A percentile compares a stretch with the other conserved stretches of the same genome.
phyloP scores from a whole-genome alignment of 768 basidiomycete genomes.

The Hericium erinaceus region DNA sequence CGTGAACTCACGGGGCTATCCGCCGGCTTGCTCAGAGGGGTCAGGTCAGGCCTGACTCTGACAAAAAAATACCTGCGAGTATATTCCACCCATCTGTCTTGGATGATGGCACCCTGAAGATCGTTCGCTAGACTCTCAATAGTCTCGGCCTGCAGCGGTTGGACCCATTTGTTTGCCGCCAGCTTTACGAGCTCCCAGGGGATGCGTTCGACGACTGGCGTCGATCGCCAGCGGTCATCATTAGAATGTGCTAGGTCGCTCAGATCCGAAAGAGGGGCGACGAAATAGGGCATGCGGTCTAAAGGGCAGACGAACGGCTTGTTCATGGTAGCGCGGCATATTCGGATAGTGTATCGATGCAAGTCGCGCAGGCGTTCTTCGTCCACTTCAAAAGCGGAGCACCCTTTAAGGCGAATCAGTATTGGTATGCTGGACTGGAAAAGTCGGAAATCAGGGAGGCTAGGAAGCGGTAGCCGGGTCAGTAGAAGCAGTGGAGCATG shows the following conservation, averaged over 20 bases:
- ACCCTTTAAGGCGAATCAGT: constrained; percentile 34
- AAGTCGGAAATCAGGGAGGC: constrained; percentile 44
- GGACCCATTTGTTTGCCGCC: constrained; percentile 44
- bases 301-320: constrained; percentile 52
- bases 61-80: constrained; percentile 59
- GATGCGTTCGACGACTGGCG: constrained; percentile 37
- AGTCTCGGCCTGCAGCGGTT: constrained; percentile 33
- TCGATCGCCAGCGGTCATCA: constrained; percentile 19
- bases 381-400: constrained; percentile 40
- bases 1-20: constrained; percentile 49
- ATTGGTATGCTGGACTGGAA: constrained; percentile 45
- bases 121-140: constrained; percentile 32
- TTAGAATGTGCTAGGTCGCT: constrained; percentile 26
- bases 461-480: constrained; percentile 58
- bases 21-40: constrained; percentile 59
- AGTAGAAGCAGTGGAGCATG: constrained; percentile 57
- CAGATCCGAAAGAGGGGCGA: constrained; percentile 44
- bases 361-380: constrained; percentile 38
- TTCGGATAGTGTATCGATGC: constrained; percentile 51
- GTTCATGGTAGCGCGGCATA: constrained; percentile 56
- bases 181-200: constrained; percentile 54
- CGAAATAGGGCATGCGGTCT: constrained; percentile 52
- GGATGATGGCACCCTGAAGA: constrained; percentile 52
- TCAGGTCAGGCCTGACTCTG: constrained; percentile 53
- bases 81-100: constrained; percentile 71